Evolutionary conservation across 768 basidiomycete species (phyloP).

Genomic region (Amanita molliuscula): DNA sequence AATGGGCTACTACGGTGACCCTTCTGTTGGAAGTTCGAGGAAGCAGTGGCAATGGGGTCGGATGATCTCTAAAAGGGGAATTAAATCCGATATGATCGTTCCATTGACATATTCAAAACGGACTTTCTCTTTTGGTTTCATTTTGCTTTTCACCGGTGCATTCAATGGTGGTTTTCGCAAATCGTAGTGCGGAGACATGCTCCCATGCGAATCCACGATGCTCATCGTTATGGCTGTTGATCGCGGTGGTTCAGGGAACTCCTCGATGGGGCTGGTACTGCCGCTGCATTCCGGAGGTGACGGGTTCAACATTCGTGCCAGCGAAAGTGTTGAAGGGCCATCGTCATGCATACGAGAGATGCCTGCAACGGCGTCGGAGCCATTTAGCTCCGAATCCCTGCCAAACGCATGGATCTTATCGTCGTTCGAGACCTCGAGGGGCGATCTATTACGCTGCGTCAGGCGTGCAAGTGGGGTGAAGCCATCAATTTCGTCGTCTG

Average conservation of each 20-base stretch:
- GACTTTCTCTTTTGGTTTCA: conserved; percentile 5
- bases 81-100: background rate
- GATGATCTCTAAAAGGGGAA: background rate
- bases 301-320: background rate
- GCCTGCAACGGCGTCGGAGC: background rate
- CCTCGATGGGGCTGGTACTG: background rate
- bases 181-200: background rate
- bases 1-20: background rate
- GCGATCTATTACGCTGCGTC: background rate
- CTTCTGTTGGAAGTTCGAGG: background rate
- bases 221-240: background rate
- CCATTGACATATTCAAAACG: background rate
- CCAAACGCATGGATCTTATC: background rate
- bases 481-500: background rate
- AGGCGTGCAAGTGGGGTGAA: background rate
- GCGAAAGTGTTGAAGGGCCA: background rate
- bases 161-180: background rate
- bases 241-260: background rate
- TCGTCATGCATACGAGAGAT: conserved; percentile 1
- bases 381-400: background rate
- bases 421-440: background rate
- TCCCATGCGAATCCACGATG: background rate
- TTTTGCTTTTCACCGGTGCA: background rate
- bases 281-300: background rate
- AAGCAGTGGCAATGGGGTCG: background rate